Base-by-base conservation (phyloP, 2,329 filamentous ascomycete species). In the Westerdykella sp. region DNA sequence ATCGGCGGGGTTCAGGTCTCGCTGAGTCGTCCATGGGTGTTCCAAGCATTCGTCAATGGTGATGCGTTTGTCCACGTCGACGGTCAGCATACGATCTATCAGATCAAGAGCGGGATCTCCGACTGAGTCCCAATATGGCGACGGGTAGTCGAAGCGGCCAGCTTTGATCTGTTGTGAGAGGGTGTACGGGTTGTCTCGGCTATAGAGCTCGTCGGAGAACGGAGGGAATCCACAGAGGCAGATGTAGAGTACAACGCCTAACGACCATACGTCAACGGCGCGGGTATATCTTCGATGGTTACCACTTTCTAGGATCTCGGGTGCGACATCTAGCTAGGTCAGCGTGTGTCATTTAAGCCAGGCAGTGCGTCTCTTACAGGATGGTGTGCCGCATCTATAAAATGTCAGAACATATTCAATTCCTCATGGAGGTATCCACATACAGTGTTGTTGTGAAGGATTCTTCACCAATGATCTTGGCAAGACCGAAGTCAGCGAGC, bases 401-500 rank as follows among this genome's bases (percentile, higher is more conserved):
- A 30, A 15, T 18, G 41, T 68, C 53, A 67, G 63, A 38, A 36
- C 23, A 39, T 10, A 5, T 37, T 25, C 25, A 11, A 31, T 49
- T 16, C 14, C 13, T 12, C n/a, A 34, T 31, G 16, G 25, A 21
- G 14, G 13, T 7, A 22, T 30, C 14, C 15, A 67, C 74, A 63
- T 68, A 93, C 50, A 98, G 73, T 1, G 93, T 97, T 0, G 90
- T 96, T 1, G 93, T 97, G 63, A 98, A 98, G 0, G 91, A 96
- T 63, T 96, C 89, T 65, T 98, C 93, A 49, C 94, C 94, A 53
- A 98, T 95, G 53, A 98, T 97, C 70, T 98, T 98, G 34, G 93
- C 91, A 31, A 98, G 77, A 37, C 93, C 93, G 68, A 98, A 98
- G 67, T 98, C 93, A 15, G 90, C 93, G 48, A 98, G 72, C 69